These are phyloP conservation scores for Blakeslea trispora DNA, from an alignment of 371 early-diverging fungal genomes.

Conservation along the genomic window DNA sequence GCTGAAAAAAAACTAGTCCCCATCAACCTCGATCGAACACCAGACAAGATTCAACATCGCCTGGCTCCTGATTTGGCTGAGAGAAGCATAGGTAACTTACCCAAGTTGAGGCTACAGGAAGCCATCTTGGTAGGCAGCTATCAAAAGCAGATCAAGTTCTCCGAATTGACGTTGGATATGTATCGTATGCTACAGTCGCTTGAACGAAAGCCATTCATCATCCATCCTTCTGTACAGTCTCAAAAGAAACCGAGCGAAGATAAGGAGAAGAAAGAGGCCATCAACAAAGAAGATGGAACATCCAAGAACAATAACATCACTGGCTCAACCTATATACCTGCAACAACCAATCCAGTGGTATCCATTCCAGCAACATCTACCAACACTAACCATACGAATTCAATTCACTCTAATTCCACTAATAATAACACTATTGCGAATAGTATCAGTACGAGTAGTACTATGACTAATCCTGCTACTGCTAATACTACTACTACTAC, in stretches of 20 bases:
- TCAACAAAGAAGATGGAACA: conserved; percentile 5
- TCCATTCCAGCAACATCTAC: too few relatives aligned
- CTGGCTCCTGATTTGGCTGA: conserved; percentile 61
- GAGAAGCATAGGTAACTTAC: conserved; percentile 36
- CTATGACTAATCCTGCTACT: background rate
- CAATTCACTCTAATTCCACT: too few relatives aligned
- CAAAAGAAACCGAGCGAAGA: conserved; percentile 3
- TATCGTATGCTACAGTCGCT: conserved; percentile 91
- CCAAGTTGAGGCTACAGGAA: conserved; percentile 76
- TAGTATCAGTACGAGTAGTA: too few relatives aligned
- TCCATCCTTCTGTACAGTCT: conserved; percentile 14
- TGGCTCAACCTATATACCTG: background rate
- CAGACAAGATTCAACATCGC: conserved; percentile 66
- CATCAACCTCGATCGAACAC: conserved; percentile 56
- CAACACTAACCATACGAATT: too few relatives aligned
- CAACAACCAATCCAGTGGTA: background rate
- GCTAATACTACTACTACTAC: too few relatives aligned
- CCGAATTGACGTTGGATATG: conserved; percentile 95
- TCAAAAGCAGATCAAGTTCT: conserved; percentile 92
- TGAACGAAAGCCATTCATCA: conserved; percentile 42
- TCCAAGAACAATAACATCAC: background rate
- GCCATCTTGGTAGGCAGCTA: conserved; percentile 92
- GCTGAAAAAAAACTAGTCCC: conserved; percentile 88
- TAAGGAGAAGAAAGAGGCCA: conserved; percentile 11
- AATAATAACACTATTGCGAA: too few relatives aligned